These are phyloP conservation scores for Phytophthora parvispora DNA, from an alignment of 352 stramenopile genomes.

Conservation along the genomic window DNA sequence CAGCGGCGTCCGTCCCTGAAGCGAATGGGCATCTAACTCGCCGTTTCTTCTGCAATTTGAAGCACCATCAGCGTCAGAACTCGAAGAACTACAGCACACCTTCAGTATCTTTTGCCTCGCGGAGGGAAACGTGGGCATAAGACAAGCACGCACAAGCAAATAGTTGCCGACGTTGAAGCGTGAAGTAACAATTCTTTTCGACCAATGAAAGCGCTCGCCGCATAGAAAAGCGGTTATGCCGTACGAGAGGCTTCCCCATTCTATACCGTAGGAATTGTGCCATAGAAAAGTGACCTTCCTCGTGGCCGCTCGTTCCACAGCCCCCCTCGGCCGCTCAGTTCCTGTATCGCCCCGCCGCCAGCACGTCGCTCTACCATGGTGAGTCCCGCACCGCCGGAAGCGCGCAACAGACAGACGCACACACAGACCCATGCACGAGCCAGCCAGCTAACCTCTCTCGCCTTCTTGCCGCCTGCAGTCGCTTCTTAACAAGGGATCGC, in stretches of 20 bases:
- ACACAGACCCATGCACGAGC: not conserved
- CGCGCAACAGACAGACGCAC: not conserved
- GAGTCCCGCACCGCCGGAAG: conserved; percentile 15
- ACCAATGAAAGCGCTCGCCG: conserved; percentile 11
- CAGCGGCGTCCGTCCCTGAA: conserved; percentile 68
- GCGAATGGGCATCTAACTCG: conserved; percentile 49
- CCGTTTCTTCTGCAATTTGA: no score
- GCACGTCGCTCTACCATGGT: conserved; percentile 27
- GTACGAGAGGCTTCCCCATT: not conserved
- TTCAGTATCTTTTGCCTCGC: no score
- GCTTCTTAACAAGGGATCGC: conserved; percentile 73
- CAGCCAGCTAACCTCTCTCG: not conserved
- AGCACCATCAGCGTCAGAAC: no score
- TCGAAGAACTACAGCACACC: no score
- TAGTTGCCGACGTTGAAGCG: conserved; percentile 6
- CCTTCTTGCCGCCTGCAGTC: conserved; percentile 38
- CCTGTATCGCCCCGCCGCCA: conserved; percentile 28
- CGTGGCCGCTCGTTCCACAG: conserved; percentile 29
- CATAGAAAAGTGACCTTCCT: conserved; percentile 23
- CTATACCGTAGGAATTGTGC: not conserved
- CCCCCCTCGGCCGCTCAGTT: conserved; percentile 27
- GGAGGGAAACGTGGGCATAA: no score
- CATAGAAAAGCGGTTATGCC: conserved; percentile 9
- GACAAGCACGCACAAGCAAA: not conserved
- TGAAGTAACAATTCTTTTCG: conserved; percentile 23